Conservation (phyloP, 352 stramenopile genomes). For the Phytophthora pinifolia region DNA sequence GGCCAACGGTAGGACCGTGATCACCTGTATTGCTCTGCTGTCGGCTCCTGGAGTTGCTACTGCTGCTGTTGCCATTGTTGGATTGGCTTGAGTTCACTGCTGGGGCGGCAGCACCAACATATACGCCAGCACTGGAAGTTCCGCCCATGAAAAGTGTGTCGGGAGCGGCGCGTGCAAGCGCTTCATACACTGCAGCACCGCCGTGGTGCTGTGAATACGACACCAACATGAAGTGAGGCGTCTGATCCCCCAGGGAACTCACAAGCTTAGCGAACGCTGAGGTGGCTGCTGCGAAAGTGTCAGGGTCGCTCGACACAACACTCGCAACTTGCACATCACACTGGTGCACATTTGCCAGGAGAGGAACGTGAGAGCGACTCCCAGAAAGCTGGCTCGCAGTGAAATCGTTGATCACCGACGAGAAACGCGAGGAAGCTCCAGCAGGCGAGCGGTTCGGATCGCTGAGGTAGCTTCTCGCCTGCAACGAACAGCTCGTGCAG, state of each 20-base stretch:
- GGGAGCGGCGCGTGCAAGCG: conserved; percentile 55
- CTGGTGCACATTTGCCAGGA: conserved; percentile 24
- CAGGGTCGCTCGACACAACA: conserved; percentile 57
- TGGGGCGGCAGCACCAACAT: conserved; percentile 24
- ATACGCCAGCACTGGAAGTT: conserved; percentile 73
- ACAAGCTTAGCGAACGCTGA: conserved; percentile 64
- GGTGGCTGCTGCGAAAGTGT: conserved; percentile 54
- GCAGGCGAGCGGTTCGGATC: conserved; percentile 34
- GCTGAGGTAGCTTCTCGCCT: conserved; percentile 60
- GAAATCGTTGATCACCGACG: conserved; percentile 30
- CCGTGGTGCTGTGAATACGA: conserved; percentile 72
- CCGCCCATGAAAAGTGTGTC: conserved; percentile 84
- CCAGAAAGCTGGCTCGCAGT: conserved; percentile 23
- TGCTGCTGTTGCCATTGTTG: conserved; percentile 22
- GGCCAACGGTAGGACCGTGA: conserved; percentile 44
- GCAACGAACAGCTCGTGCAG: conserved; percentile 79
- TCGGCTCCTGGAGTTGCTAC: conserved; percentile 42
- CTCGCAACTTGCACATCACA: conserved; percentile 75
- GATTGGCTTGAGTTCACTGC: conserved; percentile 18
- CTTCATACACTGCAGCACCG: conserved; percentile 54
- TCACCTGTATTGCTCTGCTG: conserved; percentile 21
- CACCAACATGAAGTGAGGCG: conserved; percentile 80
- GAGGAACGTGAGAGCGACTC: conserved; percentile 24
- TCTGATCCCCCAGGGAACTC: conserved; percentile 51
- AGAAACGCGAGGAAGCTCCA: conserved; percentile 35